A percentile compares a stretch with the other conserved stretches of the same genome.
Evolutionary conservation across 2,329 filamentous ascomycete species (phyloP).

Genomic region (Calonectria hawksworthii): DNA sequence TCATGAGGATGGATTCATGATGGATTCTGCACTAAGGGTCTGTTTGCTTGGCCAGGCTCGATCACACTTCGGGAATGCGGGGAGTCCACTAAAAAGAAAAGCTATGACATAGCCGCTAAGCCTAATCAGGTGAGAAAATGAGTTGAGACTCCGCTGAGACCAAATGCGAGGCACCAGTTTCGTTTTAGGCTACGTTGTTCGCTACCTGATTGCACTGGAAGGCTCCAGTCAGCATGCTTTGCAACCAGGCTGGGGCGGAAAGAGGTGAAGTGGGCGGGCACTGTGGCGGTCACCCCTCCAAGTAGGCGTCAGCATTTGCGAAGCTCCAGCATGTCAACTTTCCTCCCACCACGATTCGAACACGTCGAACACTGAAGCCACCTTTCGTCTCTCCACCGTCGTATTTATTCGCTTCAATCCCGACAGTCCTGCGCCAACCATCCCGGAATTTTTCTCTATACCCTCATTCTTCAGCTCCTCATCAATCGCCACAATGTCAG

Average conservation of each 20-base stretch:
- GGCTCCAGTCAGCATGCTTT: neutral
- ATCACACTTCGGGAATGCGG: conserved; percentile 35
- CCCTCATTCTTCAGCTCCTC: neutral
- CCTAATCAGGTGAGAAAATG: conserved; percentile 22
- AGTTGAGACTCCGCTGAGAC: neutral
- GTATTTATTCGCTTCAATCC: neutral
- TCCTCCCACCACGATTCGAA: conserved; percentile 16
- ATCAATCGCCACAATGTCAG: conserved; percentile 47
- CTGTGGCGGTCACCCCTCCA: conserved; percentile 23
- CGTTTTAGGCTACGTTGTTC: neutral
- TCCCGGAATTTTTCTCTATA: neutral
- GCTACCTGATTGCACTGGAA: neutral
- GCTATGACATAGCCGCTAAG: conserved; percentile 41
- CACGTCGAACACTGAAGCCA: conserved; percentile 20
- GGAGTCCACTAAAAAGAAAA: conserved; percentile 27
- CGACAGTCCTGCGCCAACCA: neutral
- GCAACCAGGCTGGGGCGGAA: neutral
- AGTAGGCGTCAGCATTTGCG: conserved; percentile 28
- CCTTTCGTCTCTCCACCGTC: neutral
- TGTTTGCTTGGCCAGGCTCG: neutral
- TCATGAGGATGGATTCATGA: conserved; percentile 24
- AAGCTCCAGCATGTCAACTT: conserved; percentile 34
- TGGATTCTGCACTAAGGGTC: neutral
- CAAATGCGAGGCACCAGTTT: neutral
- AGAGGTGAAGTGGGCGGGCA: neutral